These are phyloP conservation scores for Exserohilum turcica DNA, from an alignment of 2,329 filamentous ascomycete species.

Conservation along the genomic window DNA sequence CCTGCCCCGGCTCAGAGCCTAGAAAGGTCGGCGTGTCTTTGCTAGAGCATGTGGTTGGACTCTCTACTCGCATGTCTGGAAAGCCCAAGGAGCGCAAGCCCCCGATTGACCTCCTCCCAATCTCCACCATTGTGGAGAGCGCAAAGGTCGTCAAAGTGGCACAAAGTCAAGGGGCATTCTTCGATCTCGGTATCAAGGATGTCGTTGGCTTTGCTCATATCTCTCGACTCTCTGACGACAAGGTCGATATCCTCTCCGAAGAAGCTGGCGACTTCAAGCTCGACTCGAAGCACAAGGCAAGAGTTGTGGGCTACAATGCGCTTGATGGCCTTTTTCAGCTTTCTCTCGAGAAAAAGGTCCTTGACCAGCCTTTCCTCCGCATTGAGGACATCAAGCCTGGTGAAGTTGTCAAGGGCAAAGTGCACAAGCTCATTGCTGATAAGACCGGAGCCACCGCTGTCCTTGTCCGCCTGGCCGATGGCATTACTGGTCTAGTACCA, in stretches of 20 bases:
- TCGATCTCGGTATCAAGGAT: slow-evolving; percentile 69
- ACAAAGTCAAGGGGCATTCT: slow-evolving; percentile 78
- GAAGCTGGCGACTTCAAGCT: slow-evolving; percentile 77
- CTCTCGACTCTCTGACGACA: slow-evolving; percentile 86
- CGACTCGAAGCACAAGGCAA: slow-evolving; percentile 77
- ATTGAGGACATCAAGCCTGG: slow-evolving; percentile 88
- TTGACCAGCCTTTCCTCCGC: slow-evolving; percentile 89
- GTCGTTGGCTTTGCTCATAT: slow-evolving; percentile 92
- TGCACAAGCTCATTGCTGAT: slow-evolving; percentile 83
- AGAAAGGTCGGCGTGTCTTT: slow-evolving; percentile 88
- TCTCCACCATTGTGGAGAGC: slow-evolving; percentile 77
- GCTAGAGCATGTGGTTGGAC: slow-evolving; percentile 77
- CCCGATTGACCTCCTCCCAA: slow-evolving; percentile 66
- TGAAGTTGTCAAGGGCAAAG: slow-evolving; percentile 76
- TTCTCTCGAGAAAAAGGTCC: slow-evolving; percentile 78
- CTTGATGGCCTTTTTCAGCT: slow-evolving; percentile 85
- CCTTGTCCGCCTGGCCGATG: slow-evolving; percentile 81
- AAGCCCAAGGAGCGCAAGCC: slow-evolving; percentile 52
- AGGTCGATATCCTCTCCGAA: slow-evolving; percentile 81
- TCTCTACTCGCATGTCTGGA: slow-evolving; percentile 54
- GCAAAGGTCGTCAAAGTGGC: slow-evolving; percentile 82
- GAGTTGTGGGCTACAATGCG: slow-evolving; percentile 84
- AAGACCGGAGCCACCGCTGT: slow-evolving; percentile 79
- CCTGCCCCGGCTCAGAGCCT: slow-evolving; percentile 76
- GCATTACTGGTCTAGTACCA: slow-evolving; percentile 85